phyloP scores from a whole-genome alignment of 768 basidiomycete genomes.

The Leccinum fibrillosum region DNA sequence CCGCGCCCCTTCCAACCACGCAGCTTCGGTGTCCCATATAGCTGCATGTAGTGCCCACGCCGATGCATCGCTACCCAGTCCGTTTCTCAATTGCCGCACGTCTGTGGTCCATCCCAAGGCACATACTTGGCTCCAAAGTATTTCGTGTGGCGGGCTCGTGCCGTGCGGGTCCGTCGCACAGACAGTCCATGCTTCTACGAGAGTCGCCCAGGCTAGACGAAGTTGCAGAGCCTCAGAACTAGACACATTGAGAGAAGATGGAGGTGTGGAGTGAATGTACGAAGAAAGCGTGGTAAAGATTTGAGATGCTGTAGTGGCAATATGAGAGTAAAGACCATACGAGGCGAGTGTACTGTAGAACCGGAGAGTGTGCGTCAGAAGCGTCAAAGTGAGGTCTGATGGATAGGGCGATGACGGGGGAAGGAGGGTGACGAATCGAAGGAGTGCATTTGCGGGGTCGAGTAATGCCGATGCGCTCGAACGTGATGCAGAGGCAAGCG shows the following conservation, averaged over 20 bases:
- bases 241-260: conserved; percentile 18
- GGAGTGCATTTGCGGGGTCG: conserved; percentile 57
- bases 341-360: conserved; percentile 64
- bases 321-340: conserved; percentile 76
- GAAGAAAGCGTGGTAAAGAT: conserved; percentile 51
- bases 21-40: conserved; percentile 42
- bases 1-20: conserved; percentile 75
- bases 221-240: conserved; percentile 10
- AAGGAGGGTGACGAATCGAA: conserved; percentile 66
- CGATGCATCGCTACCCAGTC: conserved; percentile 30
- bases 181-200: conserved; percentile 70
- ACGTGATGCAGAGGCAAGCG: conserved; percentile 65
- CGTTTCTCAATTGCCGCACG: conserved; percentile 38
- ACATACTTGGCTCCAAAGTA: conserved; percentile 85
- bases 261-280: conserved; percentile 38
- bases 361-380: conserved; percentile 56
- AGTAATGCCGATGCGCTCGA: conserved; percentile 55
- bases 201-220: conserved; percentile 52
- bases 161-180: conserved; percentile 91
- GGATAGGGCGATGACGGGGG: conserved; percentile 45
- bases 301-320: conserved; percentile 58
- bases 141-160: conserved; percentile 82
- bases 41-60: conserved; percentile 32
- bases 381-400: conserved; percentile 34
- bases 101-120: conserved; percentile 75